phyloP scores from a whole-genome alignment of 78 protist genomes.

The Emiliania huxleyi region DNA sequence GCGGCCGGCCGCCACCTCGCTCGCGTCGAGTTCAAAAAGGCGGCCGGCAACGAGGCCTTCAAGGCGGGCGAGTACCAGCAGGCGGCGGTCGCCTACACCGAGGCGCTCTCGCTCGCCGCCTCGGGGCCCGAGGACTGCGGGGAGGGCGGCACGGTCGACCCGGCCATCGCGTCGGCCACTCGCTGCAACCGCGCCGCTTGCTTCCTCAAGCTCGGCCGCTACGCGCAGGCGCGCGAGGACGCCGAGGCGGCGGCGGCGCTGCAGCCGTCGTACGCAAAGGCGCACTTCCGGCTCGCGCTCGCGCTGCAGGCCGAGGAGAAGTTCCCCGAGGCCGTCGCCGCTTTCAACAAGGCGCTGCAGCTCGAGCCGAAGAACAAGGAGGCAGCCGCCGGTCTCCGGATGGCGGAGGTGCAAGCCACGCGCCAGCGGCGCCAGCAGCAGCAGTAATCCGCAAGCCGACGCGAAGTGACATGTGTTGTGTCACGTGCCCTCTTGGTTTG shows the following conservation, averaged over 20 bases:
- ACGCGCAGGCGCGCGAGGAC: conserved; percentile 1
- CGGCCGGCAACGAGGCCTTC: neutral
- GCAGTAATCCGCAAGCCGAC: too few species aligned
- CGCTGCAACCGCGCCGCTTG: neutral
- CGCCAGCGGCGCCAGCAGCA: neutral
- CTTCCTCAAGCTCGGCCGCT: conserved; percentile 22
- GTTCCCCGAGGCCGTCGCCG: neutral
- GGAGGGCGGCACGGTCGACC: neutral
- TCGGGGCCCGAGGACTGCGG: neutral
- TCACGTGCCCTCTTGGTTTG: too few species aligned
- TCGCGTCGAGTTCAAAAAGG: neutral
- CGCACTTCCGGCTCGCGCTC: neutral
- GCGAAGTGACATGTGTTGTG: too few species aligned
- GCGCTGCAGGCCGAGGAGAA: neutral
- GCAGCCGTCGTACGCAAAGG: neutral
- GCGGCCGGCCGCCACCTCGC: neutral
- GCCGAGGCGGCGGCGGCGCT: neutral
- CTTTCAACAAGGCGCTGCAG: neutral
- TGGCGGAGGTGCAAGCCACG: neutral
- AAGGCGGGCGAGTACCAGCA: neutral
- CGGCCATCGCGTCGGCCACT: neutral
- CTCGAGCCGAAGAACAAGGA: conserved; percentile 13
- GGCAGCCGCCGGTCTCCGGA: neutral
- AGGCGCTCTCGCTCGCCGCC: neutral
- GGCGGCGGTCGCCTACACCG: neutral